Conservation (phyloP, 2,329 filamentous ascomycete species). For the Chaetomiaceae sp. region DNA sequence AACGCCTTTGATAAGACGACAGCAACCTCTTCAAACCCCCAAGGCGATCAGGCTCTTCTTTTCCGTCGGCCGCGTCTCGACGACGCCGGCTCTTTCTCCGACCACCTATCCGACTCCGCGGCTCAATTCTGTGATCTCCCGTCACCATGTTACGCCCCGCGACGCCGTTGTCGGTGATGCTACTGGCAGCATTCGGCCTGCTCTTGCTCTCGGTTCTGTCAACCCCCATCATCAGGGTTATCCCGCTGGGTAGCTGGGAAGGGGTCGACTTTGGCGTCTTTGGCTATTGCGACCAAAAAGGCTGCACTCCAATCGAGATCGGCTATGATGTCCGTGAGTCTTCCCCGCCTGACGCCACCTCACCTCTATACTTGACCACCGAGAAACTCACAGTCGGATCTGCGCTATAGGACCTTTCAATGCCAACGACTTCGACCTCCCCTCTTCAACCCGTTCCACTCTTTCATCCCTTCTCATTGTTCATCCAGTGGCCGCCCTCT, state of each 20-base stretch:
- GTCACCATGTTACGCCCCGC: constrained; percentile 80
- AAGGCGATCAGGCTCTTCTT: constrained; percentile 16
- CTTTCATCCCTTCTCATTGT: constrained; percentile 89
- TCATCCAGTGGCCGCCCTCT: constrained; percentile 82
- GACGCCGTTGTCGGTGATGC: constrained; percentile 81
- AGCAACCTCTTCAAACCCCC: neutral
- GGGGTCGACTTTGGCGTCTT: constrained; percentile 87
- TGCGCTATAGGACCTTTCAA: constrained; percentile 40
- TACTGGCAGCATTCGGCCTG: constrained; percentile 79
- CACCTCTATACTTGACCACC: constrained; percentile 36
- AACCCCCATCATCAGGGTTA: constrained; percentile 78
- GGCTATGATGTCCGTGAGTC: constrained; percentile 77
- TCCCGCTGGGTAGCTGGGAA: constrained; percentile 74
- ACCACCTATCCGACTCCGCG: neutral
- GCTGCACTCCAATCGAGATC: constrained; percentile 70
- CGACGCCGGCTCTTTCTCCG: constrained; percentile 37
- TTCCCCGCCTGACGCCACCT: constrained; percentile 26
- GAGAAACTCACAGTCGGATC: constrained; percentile 38
- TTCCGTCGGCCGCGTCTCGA: constrained; percentile 41
- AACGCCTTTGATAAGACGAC: neutral
- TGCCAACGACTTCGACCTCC: constrained; percentile 51
- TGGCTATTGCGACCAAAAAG: constrained; percentile 68
- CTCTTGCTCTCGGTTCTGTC: constrained; percentile 86
- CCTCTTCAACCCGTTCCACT: constrained; percentile 49
- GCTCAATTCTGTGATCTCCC: constrained; percentile 7